Percentiles rank a stretch among this genome's conserved stretches.
Evolutionary conservation across 1,284 basidiomycete species (phyloP).

Genomic region (Sanghuangporus baumii): DNA sequence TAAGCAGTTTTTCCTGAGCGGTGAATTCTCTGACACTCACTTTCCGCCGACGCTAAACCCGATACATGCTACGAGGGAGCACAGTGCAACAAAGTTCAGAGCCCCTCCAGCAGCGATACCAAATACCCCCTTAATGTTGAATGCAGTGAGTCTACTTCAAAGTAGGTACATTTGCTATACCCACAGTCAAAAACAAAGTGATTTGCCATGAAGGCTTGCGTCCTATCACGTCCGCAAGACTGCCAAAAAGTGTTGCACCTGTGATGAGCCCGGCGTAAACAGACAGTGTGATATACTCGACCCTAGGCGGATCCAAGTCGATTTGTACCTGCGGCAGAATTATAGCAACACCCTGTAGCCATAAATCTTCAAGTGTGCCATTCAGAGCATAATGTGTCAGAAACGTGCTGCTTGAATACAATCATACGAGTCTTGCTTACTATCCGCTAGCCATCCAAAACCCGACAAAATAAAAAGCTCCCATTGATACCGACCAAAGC

Average conservation of each 20-base stretch:
- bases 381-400: too few species aligned
- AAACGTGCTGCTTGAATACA: not conserved
- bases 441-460: constrained; percentile 21
- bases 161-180: not conserved
- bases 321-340: constrained; percentile 42
- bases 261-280: constrained; percentile 54
- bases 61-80: constrained; percentile 45
- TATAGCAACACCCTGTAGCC: constrained; percentile 51
- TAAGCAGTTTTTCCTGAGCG: not conserved
- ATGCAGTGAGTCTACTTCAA: constrained; percentile 30
- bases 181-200: constrained; percentile 26
- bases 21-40: constrained; percentile 25
- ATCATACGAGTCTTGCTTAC: not conserved
- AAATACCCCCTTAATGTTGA: constrained; percentile 51
- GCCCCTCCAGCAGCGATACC: constrained; percentile 53
- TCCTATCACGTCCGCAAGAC: constrained; percentile 43
- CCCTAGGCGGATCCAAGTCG: constrained; percentile 37
- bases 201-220: constrained; percentile 53
- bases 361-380: constrained; percentile 42
- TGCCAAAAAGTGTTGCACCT: constrained; percentile 52
- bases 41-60: constrained; percentile 58
- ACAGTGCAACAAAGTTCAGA: constrained; percentile 45
- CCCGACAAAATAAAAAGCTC: constrained; percentile 55
- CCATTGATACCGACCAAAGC: constrained; percentile 56
- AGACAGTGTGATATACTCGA: constrained; percentile 48